Evolutionary conservation across 208 protist genomes (phyloP), one percentile per base, ranked within the genome.

Genomic region (Acanthamoeba culbertsoni): DNA sequence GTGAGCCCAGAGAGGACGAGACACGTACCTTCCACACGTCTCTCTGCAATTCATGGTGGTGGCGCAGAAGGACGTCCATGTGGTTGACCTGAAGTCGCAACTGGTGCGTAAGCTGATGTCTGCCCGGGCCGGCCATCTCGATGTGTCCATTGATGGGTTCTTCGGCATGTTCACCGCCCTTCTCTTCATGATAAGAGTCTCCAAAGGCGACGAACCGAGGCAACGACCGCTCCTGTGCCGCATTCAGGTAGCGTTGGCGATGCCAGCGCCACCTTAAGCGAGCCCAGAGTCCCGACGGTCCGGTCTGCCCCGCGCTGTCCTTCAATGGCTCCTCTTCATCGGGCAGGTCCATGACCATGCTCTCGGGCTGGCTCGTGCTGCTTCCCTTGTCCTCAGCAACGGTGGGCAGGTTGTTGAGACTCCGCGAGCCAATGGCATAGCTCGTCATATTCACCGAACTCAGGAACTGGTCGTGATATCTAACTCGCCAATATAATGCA

Each of bases 401-500:
- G n/a, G n/a, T n/a, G n/a, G n/a, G n/a, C n/a, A n/a, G n/a, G n/a
- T n/a, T n/a, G n/a, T n/a, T n/a, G n/a, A n/a, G n/a, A n/a, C n/a
- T 28, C 63, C 43, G 37, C 35, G 35, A 18, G 7, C 63, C 35
- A 5, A 68, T 12, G n/a, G 26, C 73, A 37, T 37, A 26, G 0
- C 55, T 33, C 20, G 65, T 7, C 40, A 31, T 14, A 55, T 84
- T 48, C 42, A 84, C 73, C 26, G 73, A 84, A 33, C 73, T 84
- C 45, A 84, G 37, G 73, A 84, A 84, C 45, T 84, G 73, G 43
- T 84, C 73, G 73, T 84, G 73, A 35, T 84, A 84, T 12, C 73
- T 84, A n/a, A n/a, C 16, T 59, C 5, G 33, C 6, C 37, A 2
- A 68, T 33, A 68, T 3, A 0, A 18, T 42, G 71, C 37, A 40